phyloP scores from a whole-genome alignment of 352 stramenopile species.

The Globisporangium middletonii region DNA sequence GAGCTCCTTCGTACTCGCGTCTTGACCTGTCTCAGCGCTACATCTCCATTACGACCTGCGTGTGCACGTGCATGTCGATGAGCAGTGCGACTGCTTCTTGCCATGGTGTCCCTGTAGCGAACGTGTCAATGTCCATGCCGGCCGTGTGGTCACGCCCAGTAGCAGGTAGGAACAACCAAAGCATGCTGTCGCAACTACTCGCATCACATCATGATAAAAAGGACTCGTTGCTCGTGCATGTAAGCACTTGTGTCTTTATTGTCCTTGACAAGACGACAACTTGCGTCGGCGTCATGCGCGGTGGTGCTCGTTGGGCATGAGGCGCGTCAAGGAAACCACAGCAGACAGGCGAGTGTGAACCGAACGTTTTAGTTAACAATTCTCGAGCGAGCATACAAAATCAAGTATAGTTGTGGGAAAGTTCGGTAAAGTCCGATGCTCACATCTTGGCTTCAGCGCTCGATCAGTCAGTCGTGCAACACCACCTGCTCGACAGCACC shows the following conservation, averaged over 20 bases:
- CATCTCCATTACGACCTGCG: neutral
- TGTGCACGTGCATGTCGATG: neutral
- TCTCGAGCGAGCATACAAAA: neutral
- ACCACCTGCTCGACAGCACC: neutral
- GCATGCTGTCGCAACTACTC: too few relatives aligned
- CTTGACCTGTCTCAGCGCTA: conserved; percentile 87
- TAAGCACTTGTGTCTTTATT: too few relatives aligned
- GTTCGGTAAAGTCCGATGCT: neutral
- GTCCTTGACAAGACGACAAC: too few relatives aligned
- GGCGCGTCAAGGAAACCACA: too few relatives aligned
- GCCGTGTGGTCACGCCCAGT: too few relatives aligned
- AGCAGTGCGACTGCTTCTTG: neutral
- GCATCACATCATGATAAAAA: too few relatives aligned
- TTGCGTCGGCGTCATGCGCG: too few relatives aligned
- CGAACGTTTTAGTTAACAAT: neutral
- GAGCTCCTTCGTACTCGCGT: conserved; percentile 48
- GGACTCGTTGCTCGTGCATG: too few relatives aligned
- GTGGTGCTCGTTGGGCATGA: too few relatives aligned
- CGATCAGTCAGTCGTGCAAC: neutral
- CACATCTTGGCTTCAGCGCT: conserved; percentile 1
- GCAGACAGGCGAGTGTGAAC: neutral
- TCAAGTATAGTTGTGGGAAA: neutral
- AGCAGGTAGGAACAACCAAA: too few relatives aligned
- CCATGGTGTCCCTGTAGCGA: neutral
- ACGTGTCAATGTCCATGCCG: neutral